Evolutionary conservation across 2,329 filamentous ascomycete species (phyloP).

Genomic region (Colletotrichum karsti): DNA sequence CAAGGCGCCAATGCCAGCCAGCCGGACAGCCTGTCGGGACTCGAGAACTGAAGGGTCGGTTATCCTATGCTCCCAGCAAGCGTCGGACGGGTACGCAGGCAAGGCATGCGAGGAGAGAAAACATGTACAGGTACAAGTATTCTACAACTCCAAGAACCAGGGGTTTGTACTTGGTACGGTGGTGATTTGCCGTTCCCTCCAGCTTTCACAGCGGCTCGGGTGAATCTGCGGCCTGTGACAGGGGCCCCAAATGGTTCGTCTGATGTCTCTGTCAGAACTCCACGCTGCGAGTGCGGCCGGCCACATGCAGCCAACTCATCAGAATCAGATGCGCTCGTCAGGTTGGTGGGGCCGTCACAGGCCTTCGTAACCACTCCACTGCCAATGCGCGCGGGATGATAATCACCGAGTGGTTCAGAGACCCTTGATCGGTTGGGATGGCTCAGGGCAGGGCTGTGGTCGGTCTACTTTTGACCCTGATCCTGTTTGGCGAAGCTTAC

Average conservation of each 20-base stretch:
- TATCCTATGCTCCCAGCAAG: not conserved
- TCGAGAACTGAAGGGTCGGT: not conserved
- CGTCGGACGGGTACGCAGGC: not conserved
- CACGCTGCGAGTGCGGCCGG: conserved; percentile 3
- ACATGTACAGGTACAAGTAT: not conserved
- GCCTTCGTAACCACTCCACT: conserved; percentile 25
- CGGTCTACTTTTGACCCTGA: not conserved
- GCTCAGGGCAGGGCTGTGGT: not conserved
- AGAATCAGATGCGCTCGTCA: conserved; percentile 27
- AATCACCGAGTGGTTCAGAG: conserved; percentile 10
- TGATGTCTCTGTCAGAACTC: conserved; percentile 24
- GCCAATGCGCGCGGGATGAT: conserved; percentile 27
- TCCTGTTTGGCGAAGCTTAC: not conserved
- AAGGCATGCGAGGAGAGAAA: not conserved
- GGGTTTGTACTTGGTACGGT: not conserved
- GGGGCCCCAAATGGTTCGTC: conserved; percentile 18
- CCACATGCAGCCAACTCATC: conserved; percentile 6
- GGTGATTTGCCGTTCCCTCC: not conserved
- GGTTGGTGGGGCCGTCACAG: conserved; percentile 25
- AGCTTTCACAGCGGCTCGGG: conserved; percentile 13
- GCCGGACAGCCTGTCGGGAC: not conserved
- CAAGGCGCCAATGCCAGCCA: conserved; percentile 19
- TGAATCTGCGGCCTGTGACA: conserved; percentile 4
- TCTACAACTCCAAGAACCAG: not conserved
- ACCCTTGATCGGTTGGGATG: conserved; percentile 1